A percentile compares a stretch with the other conserved stretches of the same genome.
phyloP scores from a whole-genome alignment of 176 grass and related monocot species.

The Aegilops speltoides region DNA sequence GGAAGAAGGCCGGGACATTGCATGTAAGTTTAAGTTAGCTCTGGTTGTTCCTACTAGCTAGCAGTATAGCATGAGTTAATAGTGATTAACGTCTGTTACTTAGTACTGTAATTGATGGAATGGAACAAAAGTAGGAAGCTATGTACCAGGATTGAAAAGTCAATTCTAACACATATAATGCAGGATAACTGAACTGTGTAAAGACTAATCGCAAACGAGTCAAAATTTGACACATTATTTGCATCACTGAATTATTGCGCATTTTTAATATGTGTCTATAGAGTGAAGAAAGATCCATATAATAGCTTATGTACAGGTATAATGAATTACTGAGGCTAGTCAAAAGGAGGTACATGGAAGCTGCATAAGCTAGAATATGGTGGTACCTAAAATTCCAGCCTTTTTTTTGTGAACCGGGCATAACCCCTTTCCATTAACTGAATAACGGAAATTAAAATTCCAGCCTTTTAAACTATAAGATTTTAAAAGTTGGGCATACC shows the following conservation, averaged over 20 bases:
- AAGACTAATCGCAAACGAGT: background rate
- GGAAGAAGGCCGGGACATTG: background rate
- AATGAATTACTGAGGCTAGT: background rate
- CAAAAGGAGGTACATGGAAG: background rate
- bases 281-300: background rate
- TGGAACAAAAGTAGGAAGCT: conserved; percentile 18
- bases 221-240: background rate
- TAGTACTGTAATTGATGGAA: background rate
- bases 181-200: background rate
- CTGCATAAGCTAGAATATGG: conserved; percentile 3
- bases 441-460: background rate
- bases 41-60: background rate
- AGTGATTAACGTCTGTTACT: background rate
- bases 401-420: background rate
- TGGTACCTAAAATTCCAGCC: background rate
- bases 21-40: background rate
- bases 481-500: conserved; percentile 34
- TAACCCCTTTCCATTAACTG: too few relatives aligned
- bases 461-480: background rate
- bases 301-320: background rate
- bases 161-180: background rate
- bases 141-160: background rate
- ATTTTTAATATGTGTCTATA: background rate
- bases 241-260: background rate
- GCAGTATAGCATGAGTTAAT: background rate